Conservation (phyloP, 129 eudicot genomes). For the Escallonia rubra region DNA sequence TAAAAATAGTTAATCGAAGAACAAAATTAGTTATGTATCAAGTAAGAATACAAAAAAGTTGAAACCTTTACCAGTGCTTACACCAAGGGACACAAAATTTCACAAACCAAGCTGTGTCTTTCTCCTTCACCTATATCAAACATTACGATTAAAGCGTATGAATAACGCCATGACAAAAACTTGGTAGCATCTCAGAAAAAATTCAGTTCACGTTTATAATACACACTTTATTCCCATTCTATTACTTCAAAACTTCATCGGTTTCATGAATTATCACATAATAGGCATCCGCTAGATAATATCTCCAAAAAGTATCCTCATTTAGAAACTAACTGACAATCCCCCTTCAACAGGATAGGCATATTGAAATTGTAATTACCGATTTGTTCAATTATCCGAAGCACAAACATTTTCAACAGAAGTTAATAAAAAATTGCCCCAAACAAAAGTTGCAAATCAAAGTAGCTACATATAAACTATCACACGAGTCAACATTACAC, state of each 20-base stretch:
- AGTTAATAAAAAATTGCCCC: too few species aligned
- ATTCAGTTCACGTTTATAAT: neutral
- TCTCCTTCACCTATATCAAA: constrained; percentile 69
- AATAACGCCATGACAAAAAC: neutral
- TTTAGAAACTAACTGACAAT: too few species aligned
- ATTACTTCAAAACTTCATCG: neutral
- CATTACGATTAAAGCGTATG: neutral
- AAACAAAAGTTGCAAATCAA: too few species aligned
- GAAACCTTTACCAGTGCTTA: constrained; percentile 69
- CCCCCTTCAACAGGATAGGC: too few species aligned
- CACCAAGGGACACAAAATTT: constrained; percentile 98
- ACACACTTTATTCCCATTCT: neutral
- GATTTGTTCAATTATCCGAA: too few species aligned
- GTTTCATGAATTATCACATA: neutral
- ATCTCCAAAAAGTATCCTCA: too few species aligned
- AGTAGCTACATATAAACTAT: too few species aligned
- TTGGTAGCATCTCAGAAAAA: neutral
- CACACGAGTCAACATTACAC: too few species aligned
- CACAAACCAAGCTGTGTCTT: constrained; percentile 98
- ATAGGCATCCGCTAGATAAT: too few species aligned
- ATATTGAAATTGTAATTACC: too few species aligned
- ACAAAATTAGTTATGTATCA: neutral
- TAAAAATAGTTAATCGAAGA: neutral
- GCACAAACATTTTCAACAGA: too few species aligned
- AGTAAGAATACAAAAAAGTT: neutral